phyloP scores from a whole-genome alignment of 129 eudicot genomes.

The Sambucus nigra region DNA sequence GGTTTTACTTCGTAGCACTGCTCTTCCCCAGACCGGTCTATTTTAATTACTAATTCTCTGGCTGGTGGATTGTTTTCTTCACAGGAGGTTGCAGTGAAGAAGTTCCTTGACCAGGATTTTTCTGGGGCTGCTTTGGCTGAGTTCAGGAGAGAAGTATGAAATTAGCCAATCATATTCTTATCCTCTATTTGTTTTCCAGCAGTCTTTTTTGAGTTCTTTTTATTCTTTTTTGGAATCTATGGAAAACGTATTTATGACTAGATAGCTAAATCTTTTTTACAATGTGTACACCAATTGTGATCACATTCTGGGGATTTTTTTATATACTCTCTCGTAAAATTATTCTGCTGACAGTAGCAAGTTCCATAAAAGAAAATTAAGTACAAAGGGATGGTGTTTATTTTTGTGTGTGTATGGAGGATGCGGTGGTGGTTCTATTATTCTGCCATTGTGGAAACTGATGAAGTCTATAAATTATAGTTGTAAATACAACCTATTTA shows the following conservation, averaged over 20 bases:
- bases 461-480: neutral
- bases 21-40: neutral
- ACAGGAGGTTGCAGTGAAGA: constrained; percentile 99
- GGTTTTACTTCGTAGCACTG: neutral
- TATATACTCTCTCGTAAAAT: no score
- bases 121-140: constrained; percentile 99
- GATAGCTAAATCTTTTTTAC: no score
- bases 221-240: no score
- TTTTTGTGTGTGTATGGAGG: no score
- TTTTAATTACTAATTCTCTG: constrained; percentile 3
- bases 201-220: no score
- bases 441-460: neutral
- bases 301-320: no score
- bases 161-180: neutral
- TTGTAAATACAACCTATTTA: neutral
- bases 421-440: no score
- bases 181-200: neutral
- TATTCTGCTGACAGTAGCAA: no score
- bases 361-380: no score
- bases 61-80: constrained; percentile 13
- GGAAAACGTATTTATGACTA: no score
- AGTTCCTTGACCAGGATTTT: constrained; percentile 98
- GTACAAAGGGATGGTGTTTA: no score
- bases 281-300: no score
- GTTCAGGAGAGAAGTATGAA: constrained; percentile 83